Conservation (phyloP, 768 basidiomycete species). For the Lanmaoa pseudosensibilis region DNA sequence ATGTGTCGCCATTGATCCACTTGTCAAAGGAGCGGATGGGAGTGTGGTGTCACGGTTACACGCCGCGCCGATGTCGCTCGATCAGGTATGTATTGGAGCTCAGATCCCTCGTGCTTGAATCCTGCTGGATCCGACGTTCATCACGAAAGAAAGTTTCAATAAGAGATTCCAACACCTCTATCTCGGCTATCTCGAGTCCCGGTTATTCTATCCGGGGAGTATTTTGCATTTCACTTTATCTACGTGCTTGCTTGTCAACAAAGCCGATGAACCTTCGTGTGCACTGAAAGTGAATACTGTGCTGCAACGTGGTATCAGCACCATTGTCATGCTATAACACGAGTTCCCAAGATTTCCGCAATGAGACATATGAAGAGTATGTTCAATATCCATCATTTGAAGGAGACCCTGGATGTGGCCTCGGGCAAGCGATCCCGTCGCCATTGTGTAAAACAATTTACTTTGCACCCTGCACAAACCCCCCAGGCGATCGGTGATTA, state of each 20-base stretch:
- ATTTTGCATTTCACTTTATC: neutral
- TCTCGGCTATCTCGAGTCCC: neutral
- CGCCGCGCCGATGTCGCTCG: neutral
- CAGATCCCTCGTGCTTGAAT: neutral
- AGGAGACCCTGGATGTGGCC: neutral
- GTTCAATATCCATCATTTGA: neutral
- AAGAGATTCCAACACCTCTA: neutral
- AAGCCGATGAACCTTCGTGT: neutral
- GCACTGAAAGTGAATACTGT: no score
- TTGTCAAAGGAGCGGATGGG: neutral
- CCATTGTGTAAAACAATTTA: no score
- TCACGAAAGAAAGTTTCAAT: neutral
- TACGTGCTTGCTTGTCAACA: neutral
- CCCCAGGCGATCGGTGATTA: no score
- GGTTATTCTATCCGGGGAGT: neutral
- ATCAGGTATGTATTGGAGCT: neutral
- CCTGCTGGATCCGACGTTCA: neutral
- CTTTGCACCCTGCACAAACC: no score
- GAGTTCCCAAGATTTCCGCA: neutral
- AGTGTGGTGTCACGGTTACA: neutral
- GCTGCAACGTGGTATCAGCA: neutral
- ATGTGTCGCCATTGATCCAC: neutral
- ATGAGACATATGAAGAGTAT: neutral
- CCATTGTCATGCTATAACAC: neutral
- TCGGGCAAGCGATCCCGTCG: no score